phyloP scores from a whole-genome alignment of 768 basidiomycete species.

The Lentinula sp. region DNA sequence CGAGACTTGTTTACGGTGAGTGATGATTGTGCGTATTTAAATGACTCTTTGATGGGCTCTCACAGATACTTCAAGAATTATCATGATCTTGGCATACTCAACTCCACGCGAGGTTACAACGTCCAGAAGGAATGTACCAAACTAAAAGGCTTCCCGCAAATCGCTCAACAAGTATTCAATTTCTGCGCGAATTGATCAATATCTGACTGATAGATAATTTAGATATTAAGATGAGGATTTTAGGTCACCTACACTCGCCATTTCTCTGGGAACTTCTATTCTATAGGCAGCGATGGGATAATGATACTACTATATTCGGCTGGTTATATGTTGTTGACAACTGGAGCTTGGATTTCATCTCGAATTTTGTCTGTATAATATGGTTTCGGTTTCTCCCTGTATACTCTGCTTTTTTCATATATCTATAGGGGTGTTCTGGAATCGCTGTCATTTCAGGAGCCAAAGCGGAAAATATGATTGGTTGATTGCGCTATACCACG shows the following conservation, averaged over 20 bases:
- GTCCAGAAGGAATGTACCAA: constrained; percentile 60
- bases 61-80: constrained; percentile 60
- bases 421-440: no score
- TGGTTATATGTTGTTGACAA: background rate
- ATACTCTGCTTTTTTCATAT: no score
- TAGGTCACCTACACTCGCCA: no score
- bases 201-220: background rate
- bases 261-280: no score
- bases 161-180: constrained; percentile 28
- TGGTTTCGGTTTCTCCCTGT: no score
- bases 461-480: no score
- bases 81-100: constrained; percentile 42
- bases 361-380: no score
- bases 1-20: constrained; percentile 63
- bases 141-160: constrained; percentile 42
- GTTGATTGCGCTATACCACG: background rate
- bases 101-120: constrained; percentile 45
- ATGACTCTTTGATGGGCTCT: background rate
- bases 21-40: background rate
- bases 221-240: background rate
- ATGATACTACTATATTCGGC: background rate
- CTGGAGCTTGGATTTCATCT: no score
- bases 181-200: no score
- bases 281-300: no score
- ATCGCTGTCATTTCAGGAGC: no score